These are phyloP conservation scores for Pistacia atlantica DNA, from an alignment of 345 rosid species.

Conservation along the genomic window DNA sequence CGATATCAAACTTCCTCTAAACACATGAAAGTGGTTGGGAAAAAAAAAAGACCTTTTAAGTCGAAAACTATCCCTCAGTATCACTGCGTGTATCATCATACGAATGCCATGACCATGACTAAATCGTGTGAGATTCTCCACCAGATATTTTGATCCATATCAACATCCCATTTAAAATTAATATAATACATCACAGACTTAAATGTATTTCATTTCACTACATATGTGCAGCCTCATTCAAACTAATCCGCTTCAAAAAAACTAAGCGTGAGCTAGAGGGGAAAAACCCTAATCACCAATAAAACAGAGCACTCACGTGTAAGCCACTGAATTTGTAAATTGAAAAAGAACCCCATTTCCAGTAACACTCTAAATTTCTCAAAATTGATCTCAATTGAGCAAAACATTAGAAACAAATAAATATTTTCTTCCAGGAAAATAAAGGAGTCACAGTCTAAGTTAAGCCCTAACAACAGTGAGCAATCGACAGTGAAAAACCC, in stretches of 20 bases:
- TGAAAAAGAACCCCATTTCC: neutral
- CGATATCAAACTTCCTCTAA: neutral
- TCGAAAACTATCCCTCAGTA: neutral
- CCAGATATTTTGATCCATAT: neutral
- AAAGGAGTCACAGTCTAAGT: constrained; percentile 17
- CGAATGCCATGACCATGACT: neutral
- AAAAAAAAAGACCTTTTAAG: neutral
- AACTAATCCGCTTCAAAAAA: neutral
- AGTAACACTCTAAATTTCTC: neutral
- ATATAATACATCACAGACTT: neutral
- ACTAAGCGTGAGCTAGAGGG: neutral
- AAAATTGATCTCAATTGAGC: constrained; percentile 1
- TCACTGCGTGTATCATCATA: neutral
- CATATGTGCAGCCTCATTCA: too few relatives aligned
- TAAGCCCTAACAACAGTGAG: neutral
- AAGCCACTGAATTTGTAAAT: neutral
- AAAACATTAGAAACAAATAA: neutral
- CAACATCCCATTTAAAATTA: neutral
- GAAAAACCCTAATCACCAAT: neutral
- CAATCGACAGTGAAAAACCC: constrained; percentile 18
- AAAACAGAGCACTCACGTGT: neutral
- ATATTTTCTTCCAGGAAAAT: neutral
- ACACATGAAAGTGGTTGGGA: neutral
- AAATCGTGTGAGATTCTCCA: neutral
- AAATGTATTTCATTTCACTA: neutral